Evolutionary conservation across 345 rosid genomes (phyloP).

Genomic region (Euclidium syriacum): DNA sequence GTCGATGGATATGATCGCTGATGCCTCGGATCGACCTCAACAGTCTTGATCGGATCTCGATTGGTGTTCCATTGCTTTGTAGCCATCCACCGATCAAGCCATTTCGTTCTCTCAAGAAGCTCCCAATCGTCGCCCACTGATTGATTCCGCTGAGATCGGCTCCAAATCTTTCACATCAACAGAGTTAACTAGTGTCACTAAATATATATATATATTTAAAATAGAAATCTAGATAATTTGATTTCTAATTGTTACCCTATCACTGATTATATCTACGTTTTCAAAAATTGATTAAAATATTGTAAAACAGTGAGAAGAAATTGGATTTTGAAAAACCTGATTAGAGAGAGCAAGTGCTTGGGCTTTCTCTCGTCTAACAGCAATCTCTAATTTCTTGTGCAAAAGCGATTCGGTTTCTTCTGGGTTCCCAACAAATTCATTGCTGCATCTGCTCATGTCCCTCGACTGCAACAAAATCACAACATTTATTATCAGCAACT

Average conservation of each 20-base stretch:
- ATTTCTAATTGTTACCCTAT: no score
- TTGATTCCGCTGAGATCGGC: conserved; percentile 42
- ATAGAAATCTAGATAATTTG: no score
- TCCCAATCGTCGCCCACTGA: conserved; percentile 55
- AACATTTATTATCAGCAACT: neutral
- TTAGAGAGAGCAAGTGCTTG: conserved; percentile 63
- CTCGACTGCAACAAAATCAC: conserved; percentile 48
- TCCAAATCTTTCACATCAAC: conserved; percentile 47
- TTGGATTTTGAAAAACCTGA: conserved; percentile 41
- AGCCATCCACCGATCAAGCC: conserved; percentile 90
- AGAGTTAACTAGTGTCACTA: neutral
- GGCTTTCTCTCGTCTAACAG: conserved; percentile 54
- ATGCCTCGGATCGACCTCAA: conserved; percentile 44
- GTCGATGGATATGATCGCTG: conserved; percentile 42
- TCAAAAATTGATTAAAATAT: no score
- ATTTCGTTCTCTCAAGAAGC: conserved; percentile 48
- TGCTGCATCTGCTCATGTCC: conserved; percentile 51
- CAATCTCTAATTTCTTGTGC: conserved; percentile 47
- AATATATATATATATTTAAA: no score
- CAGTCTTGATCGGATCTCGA: conserved; percentile 43
- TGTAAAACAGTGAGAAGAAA: no score
- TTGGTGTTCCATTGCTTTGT: conserved; percentile 58
- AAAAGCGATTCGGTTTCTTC: conserved; percentile 45
- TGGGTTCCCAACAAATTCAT: conserved; percentile 45
- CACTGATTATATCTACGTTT: no score